phyloP scores from a whole-genome alignment of 495 filamentous ascomycete species.

The Penicillium atrosanguineum region DNA sequence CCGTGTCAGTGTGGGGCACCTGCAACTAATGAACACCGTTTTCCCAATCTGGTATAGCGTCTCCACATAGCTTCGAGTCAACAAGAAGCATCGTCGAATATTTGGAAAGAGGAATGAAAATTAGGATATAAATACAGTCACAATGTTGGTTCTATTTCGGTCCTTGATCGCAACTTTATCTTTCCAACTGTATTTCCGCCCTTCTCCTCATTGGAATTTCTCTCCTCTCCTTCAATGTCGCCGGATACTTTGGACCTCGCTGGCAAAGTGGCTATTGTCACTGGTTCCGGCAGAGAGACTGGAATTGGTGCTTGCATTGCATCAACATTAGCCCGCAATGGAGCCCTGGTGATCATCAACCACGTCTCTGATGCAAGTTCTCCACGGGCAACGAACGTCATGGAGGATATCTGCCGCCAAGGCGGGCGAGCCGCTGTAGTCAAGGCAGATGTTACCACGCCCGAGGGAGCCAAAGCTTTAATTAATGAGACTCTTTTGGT shows the following conservation, averaged over 20 bases:
- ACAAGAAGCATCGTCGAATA: too few species aligned
- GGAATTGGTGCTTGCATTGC: slow-evolving; percentile 46
- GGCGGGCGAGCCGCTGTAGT: slow-evolving; percentile 26
- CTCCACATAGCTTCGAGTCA: too few species aligned
- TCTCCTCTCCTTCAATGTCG: neutral
- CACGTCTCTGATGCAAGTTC: slow-evolving; percentile 33
- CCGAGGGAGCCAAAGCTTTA: slow-evolving; percentile 4
- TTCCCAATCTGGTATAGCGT: slow-evolving; percentile 9
- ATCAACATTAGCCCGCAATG: slow-evolving; percentile 35
- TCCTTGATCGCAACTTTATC: too few species aligned
- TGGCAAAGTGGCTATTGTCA: slow-evolving; percentile 52
- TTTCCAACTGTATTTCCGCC: too few species aligned
- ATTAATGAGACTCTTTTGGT: slow-evolving; percentile 6
- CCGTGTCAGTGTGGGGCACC: neutral
- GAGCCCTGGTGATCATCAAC: slow-evolving; percentile 32
- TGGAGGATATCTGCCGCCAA: slow-evolving; percentile 18
- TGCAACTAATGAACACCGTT: slow-evolving; percentile 13
- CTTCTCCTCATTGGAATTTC: too few species aligned
- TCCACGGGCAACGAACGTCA: slow-evolving; percentile 28
- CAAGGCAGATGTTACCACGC: slow-evolving; percentile 27
- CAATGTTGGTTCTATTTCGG: too few species aligned
- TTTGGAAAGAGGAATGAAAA: too few species aligned
- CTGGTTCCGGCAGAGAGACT: slow-evolving; percentile 40
- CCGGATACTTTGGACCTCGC: slow-evolving; percentile 31
- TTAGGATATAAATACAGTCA: too few species aligned